phyloP scores from a whole-genome alignment of 1,139 yeast species.

The Magnusiomyces starmeri region DNA sequence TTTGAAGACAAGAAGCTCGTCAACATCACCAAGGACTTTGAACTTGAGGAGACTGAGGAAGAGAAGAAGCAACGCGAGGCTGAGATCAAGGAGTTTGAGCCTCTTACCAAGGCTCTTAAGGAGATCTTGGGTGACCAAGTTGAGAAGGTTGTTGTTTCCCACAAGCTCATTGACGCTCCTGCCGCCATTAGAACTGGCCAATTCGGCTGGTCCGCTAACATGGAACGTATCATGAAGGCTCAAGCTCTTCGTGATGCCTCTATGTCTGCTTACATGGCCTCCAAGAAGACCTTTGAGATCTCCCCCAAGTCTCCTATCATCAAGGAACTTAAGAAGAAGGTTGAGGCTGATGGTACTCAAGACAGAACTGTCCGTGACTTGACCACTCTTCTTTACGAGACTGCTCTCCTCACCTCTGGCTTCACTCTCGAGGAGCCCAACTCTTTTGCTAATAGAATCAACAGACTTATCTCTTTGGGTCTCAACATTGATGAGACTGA shows the following conservation, averaged over 20 bases:
- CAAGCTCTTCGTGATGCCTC: conserved; percentile 99
- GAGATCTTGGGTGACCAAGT: conserved; percentile 97
- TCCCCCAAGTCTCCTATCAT: conserved; percentile 96
- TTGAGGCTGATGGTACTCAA: conserved; percentile 93
- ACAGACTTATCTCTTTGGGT: conserved; percentile 96
- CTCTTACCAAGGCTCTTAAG: conserved; percentile 91
- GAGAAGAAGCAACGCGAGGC: conserved; percentile 92
- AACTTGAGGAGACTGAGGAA: conserved; percentile 97
- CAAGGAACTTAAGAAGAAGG: conserved; percentile 91
- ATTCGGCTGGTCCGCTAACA: conserved; percentile 99
- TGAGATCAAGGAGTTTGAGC: conserved; percentile 87
- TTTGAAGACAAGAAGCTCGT: conserved; percentile 96
- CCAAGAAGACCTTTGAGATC: conserved; percentile 98
- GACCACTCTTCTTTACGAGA: conserved; percentile 92
- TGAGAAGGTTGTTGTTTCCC: conserved; percentile 98
- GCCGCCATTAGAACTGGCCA: conserved; percentile 99
- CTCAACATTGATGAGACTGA: conserved; percentile 93
- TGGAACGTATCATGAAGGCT: conserved; percentile 99
- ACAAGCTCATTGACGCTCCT: conserved; percentile 96
- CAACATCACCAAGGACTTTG: conserved; percentile 98
- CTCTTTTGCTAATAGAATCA: conserved; percentile 94
- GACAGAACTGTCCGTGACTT: conserved; percentile 98
- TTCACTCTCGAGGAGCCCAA: conserved; percentile 98
- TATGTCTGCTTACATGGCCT: conserved; percentile 99
- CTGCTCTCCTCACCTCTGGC: conserved; percentile 97